Evolutionary conservation across 2,329 filamentous ascomycete species (phyloP), one percentile per base, ranked within the genome.

Genomic region (Xylariaceae sp.): DNA sequence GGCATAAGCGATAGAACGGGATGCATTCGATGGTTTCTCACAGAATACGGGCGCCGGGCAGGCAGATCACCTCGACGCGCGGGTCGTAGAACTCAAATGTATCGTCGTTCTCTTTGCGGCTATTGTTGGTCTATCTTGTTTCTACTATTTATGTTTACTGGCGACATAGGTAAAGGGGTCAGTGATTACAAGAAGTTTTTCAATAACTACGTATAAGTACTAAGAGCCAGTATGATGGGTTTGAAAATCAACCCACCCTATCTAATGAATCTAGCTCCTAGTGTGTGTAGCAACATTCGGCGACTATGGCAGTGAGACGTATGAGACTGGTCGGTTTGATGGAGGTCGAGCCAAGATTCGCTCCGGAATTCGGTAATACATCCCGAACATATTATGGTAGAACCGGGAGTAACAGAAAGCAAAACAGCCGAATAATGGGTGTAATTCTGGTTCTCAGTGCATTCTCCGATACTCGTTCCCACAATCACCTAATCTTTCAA

Each of bases 401-500:
- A n/a, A n/a, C n/a, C n/a, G n/a, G n/a, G n/a, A n/a, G n/a, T n/a
- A n/a, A n/a, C n/a, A n/a, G n/a, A n/a, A n/a, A n/a, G n/a, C n/a
- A n/a, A n/a, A n/a, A n/a, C n/a, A 29, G 26, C n/a, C 44, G 20
- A 29, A 5, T 7, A 20, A n/a, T n/a, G 20, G 6, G n/a, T 45
- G 20, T 23, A 16, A 20, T 19, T 46, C 7, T 26, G 9, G 23
- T 7, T 40, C 6, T 55, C 19, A 67, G 41, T 65, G 67, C 63
- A 70, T 67, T 29, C 51, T 60, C 2, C 69, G 64, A 52, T 74
- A 73, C 55, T 73, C 70, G 16, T 66, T 67, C 1, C 72, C 72
- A 23, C 72, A 73, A 48, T 73, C 71, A 2, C 72, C 71, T 1
- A 73, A 51, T 6, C 20, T 56, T 7, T 62, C 57, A 43, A 66